Evolutionary conservation across 176 grass and related monocot genomes (phyloP).

Genomic region (Aegilops longissima): DNA sequence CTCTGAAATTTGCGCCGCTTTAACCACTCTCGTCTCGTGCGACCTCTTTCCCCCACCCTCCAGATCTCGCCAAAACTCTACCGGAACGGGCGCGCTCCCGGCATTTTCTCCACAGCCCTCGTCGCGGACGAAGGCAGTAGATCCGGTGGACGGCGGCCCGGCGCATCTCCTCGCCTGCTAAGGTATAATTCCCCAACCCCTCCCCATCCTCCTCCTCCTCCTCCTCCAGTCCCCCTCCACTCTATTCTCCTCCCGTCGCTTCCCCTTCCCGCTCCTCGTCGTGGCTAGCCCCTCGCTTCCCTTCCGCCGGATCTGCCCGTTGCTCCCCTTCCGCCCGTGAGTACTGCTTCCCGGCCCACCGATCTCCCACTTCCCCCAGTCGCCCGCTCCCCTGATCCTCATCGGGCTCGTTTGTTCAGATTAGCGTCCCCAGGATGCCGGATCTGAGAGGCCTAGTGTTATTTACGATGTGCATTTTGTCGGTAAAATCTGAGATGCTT

Average conservation of each 20-base stretch:
- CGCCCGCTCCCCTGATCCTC: not conserved
- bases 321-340: not conserved
- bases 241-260: not conserved
- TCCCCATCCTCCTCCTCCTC: too few relatives aligned
- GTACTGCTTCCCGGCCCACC: not conserved
- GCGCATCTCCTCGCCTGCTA: not conserved
- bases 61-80: constrained; percentile 18
- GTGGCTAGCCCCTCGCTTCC: not conserved
- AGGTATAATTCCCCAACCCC: not conserved
- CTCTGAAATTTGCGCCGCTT: not conserved
- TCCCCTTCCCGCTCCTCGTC: not conserved
- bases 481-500: not conserved
- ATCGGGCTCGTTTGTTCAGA: not conserved
- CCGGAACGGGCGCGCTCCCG: not conserved
- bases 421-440: not conserved
- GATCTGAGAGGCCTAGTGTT: not conserved
- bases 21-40: not conserved
- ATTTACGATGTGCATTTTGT: not conserved
- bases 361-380: not conserved
- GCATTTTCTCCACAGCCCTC: constrained; percentile 15
- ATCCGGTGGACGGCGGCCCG: not conserved
- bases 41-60: not conserved
- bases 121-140: not conserved
- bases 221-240: not conserved
- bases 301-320: not conserved